Conservation (phyloP, 345 rosid species). For the Limnanthes douglasii region DNA sequence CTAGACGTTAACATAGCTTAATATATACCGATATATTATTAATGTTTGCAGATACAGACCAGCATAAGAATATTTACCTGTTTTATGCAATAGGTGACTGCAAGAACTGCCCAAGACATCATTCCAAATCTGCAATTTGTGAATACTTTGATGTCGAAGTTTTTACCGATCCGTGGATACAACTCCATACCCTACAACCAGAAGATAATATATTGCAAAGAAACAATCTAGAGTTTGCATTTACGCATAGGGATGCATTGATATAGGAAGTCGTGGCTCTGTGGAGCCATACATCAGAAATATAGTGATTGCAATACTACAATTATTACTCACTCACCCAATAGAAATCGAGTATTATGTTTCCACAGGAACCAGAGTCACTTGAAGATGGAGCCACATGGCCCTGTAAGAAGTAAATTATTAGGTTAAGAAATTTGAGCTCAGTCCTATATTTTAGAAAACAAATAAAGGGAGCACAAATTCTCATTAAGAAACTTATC, state of each 20-base stretch:
- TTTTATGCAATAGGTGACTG: conserved; percentile 94
- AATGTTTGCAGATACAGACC: too few species aligned
- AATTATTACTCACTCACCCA: conserved; percentile 60
- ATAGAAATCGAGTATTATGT: conserved; percentile 83
- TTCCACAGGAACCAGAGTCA: conserved; percentile 92
- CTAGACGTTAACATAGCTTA: too few species aligned
- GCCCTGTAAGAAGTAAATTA: conserved; percentile 40
- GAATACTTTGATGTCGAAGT: conserved; percentile 95
- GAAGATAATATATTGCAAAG: conserved; percentile 5
- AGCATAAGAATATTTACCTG: too few species aligned
- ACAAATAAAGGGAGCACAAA: conserved; percentile 4
- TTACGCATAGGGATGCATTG: neutral
- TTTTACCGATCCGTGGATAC: conserved; percentile 93
- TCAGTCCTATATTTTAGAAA: neutral
- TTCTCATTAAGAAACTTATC: conserved; percentile 1
- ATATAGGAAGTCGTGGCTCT: neutral
- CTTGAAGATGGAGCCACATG: conserved; percentile 84
- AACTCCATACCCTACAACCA: conserved; percentile 88
- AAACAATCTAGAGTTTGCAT: neutral
- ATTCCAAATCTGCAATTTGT: conserved; percentile 97
- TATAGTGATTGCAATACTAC: too few species aligned
- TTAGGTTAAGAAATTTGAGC: conserved; percentile 9
- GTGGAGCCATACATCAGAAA: too few species aligned
- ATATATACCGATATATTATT: too few species aligned
- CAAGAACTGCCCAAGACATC: conserved; percentile 99